Conservation (phyloP, 2,329 filamentous ascomycete genomes). For the Cladosporium sphaerospermum region DNA sequence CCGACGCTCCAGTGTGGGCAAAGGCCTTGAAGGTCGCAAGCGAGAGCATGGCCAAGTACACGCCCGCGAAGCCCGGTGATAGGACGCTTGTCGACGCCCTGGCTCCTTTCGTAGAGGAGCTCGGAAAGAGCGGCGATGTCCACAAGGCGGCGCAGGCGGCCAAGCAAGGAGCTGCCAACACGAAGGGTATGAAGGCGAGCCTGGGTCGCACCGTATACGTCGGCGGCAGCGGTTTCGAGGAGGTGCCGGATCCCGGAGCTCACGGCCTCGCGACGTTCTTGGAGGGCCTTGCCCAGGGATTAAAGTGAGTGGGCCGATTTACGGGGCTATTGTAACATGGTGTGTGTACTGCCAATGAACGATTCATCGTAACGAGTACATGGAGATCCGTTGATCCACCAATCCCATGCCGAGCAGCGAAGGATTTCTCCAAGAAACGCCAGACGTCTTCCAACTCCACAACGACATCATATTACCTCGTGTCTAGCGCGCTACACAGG, state of each 20-base stretch:
- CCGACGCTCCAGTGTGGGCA: conserved; percentile 50
- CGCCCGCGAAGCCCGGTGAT: conserved; percentile 82
- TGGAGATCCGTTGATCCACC: no score
- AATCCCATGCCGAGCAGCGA: no score
- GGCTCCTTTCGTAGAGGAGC: conserved; percentile 73
- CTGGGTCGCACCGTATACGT: conserved; percentile 80
- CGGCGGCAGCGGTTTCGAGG: conserved; percentile 65
- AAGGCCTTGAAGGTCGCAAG: conserved; percentile 66
- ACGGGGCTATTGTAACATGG: no score
- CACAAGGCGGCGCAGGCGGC: conserved; percentile 70
- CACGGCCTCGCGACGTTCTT: conserved; percentile 82
- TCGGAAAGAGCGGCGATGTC: conserved; percentile 60
- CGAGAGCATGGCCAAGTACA: conserved; percentile 70
- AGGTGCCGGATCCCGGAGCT: conserved; percentile 68
- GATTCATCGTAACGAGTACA: no score
- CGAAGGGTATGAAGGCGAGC: conserved; percentile 87
- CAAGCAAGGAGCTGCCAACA: conserved; percentile 68
- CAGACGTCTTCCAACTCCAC: no score
- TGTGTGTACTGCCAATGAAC: no score
- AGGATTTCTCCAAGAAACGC: no score
- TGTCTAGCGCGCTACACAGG: no score
- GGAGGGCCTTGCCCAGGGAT: conserved; percentile 60
- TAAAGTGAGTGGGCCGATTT: conserved; percentile 23
- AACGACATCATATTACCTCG: no score
- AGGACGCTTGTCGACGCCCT: conserved; percentile 86